Base-by-base conservation (phyloP, 805 yeast species). In the Yarrowia divulgata region DNA sequence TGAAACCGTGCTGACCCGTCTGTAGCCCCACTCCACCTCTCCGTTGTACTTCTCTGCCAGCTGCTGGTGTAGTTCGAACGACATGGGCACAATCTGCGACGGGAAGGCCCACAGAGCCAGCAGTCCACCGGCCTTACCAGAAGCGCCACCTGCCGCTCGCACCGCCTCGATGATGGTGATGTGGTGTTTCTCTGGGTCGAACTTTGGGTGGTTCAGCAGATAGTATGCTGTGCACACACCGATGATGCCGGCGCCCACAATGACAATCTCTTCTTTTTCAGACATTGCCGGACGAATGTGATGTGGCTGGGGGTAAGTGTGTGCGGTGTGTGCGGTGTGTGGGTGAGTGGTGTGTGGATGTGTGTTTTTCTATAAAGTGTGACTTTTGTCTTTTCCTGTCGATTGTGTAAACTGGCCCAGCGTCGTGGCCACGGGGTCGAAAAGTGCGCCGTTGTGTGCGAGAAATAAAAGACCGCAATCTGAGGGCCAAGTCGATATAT, bases 51-150 rank as follows among this genome's bases (percentile, higher is more conserved):
- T 84, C 70, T 88, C 87, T 8, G 97, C 86, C 55, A 94, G 83
- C 70, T 93, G 89, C 75, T 89, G 91, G 80, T 94, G 99, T 71
- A 94, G 82, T 72, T 86, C 85, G 80, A 93, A 95, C 60, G 96
- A 89, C 68, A 94, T 81, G 0, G 97, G 95, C 8, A 93, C 98
- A 64, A 94, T 87, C 77, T 91, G 97, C 74, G 90, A 93, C 0
- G 99, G 99, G 78, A 95, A 95, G 0, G 98, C 98, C 97, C 98
- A 93, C 29, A 90, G 84, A 1, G 98, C 98, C 64, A 94, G 80
- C 63, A 94, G 82, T 0, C 99, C 99, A 55, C 98, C 99, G 8
- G 99, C 98, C 75, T 94, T 95, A 69, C 99, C 99, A 50, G 92
- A 86, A 19, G 99, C 98, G 60, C 97, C 98, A 67, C 97, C 97